These are phyloP conservation scores for Sporothrix humicola DNA, from an alignment of 2,329 filamentous ascomycete species.

Conservation along the genomic window DNA sequence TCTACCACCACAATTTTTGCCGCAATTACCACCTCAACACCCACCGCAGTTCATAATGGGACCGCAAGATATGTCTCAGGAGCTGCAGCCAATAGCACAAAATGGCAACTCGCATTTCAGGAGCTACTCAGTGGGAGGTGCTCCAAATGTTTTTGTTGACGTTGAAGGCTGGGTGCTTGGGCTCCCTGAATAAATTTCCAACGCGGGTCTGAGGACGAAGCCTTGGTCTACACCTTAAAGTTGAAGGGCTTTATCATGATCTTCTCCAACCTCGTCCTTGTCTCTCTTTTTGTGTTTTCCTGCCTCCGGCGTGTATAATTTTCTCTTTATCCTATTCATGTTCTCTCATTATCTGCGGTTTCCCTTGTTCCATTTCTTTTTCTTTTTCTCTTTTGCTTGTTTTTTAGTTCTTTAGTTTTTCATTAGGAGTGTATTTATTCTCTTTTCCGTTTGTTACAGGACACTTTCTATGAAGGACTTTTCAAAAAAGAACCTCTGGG, in stretches of 20 bases:
- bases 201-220: no score
- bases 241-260: not conserved
- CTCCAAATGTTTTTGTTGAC: no score
- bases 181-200: no score
- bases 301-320: constrained; percentile 28
- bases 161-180: no score
- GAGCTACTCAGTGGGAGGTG: no score
- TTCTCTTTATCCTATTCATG: not conserved
- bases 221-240: no score
- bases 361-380: constrained; percentile 11
- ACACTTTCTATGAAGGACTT: constrained; percentile 1
- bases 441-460: constrained; percentile 1
- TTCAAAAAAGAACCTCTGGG: not conserved
- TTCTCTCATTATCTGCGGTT: not conserved
- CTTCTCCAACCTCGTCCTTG: not conserved
- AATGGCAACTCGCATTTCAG: no score
- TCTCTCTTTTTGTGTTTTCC: not conserved
- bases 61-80: no score
- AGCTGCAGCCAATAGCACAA: no score
- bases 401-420: not conserved
- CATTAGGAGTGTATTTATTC: not conserved
- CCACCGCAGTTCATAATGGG: no score
- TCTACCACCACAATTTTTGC: not conserved
- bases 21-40: no score
- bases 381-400: constrained; percentile 9